Evolutionary conservation across 2,329 filamentous ascomycete genomes (phyloP).

Genomic region (Chaetomiaceae sp.): DNA sequence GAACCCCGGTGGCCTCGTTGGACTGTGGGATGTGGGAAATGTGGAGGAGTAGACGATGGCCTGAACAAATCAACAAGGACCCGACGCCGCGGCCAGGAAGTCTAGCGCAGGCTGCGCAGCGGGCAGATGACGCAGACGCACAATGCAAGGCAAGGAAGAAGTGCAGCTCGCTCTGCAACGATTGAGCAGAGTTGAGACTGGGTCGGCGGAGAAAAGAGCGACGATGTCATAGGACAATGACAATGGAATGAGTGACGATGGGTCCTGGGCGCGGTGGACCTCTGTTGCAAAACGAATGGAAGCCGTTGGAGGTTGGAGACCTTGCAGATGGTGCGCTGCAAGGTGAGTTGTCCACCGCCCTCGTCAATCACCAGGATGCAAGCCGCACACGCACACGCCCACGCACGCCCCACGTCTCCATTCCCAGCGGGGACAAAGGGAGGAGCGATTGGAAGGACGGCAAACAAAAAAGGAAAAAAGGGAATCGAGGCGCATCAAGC

Average conservation of each 20-base stretch:
- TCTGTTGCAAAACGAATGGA: conserved; percentile 22
- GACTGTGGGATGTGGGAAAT: too few relatives aligned
- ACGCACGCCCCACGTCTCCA: neutral
- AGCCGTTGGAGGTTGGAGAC: conserved; percentile 31
- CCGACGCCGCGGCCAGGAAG: conserved; percentile 8
- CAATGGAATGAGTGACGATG: neutral
- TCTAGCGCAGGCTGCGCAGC: neutral
- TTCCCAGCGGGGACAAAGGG: neutral
- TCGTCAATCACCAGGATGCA: conserved; percentile 26
- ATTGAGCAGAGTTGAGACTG: conserved; percentile 2
- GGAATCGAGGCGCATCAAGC: conserved; percentile 18
- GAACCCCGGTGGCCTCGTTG: conserved; percentile 17
- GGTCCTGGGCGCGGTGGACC: conserved; percentile 5
- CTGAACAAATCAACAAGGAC: conserved; percentile 14
- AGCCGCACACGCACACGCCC: conserved; percentile 1
- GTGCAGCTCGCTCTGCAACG: conserved; percentile 6
- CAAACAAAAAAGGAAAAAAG: too few relatives aligned
- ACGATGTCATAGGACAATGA: conserved; percentile 14
- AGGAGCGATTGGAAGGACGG: neutral
- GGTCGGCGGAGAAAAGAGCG: conserved; percentile 9
- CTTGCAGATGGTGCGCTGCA: conserved; percentile 34
- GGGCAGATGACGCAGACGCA: conserved; percentile 16
- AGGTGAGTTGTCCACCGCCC: conserved; percentile 37
- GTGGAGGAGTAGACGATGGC: neutral
- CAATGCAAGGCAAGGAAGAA: conserved; percentile 10